phyloP scores from a whole-genome alignment of 192 early-diverging fungal species.

The Coemansia biformis region DNA sequence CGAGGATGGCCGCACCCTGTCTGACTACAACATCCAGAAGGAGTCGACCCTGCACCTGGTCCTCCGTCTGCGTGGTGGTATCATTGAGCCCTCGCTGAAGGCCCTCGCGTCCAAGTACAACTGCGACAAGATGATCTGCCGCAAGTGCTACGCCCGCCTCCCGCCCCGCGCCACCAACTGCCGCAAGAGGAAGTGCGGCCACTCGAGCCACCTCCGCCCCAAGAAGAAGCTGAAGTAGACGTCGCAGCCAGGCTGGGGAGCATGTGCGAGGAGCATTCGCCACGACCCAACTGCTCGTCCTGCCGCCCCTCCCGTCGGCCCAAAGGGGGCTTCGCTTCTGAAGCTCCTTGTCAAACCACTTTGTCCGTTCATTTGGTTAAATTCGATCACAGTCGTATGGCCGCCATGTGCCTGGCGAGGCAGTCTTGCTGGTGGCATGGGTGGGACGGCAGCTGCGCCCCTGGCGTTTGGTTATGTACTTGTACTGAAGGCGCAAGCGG shows the following conservation, averaged over 20 bases:
- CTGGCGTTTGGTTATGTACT: too few species aligned
- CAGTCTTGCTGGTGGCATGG: too few species aligned
- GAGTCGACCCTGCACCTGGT: slow-evolving; percentile 97
- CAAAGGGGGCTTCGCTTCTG: too few species aligned
- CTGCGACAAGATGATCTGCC: slow-evolving; percentile 99
- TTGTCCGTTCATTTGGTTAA: too few species aligned
- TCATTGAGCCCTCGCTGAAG: slow-evolving; percentile 98
- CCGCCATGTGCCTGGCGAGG: too few species aligned
- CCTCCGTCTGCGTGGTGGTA: slow-evolving; percentile 92
- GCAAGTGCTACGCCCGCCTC: slow-evolving; percentile 99
- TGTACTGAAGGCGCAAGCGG: too few species aligned
- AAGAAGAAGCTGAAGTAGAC: slow-evolving; percentile 98
- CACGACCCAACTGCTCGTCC: too few species aligned
- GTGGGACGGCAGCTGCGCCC: too few species aligned
- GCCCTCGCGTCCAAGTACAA: slow-evolving; percentile 98
- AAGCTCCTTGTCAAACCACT: too few species aligned
- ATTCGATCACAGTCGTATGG: too few species aligned
- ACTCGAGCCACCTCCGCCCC: slow-evolving; percentile 97
- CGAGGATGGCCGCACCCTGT: slow-evolving; percentile 95
- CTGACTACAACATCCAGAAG: slow-evolving; percentile 99
- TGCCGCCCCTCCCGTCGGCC: too few species aligned
- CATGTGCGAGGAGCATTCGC: too few species aligned
- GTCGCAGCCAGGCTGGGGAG: background rate
- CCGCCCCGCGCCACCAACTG: slow-evolving; percentile 99
- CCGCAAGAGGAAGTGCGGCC: slow-evolving; percentile 99